Evolutionary conservation across 306 rosid genomes (phyloP).

Genomic region (Malus sieversii): DNA sequence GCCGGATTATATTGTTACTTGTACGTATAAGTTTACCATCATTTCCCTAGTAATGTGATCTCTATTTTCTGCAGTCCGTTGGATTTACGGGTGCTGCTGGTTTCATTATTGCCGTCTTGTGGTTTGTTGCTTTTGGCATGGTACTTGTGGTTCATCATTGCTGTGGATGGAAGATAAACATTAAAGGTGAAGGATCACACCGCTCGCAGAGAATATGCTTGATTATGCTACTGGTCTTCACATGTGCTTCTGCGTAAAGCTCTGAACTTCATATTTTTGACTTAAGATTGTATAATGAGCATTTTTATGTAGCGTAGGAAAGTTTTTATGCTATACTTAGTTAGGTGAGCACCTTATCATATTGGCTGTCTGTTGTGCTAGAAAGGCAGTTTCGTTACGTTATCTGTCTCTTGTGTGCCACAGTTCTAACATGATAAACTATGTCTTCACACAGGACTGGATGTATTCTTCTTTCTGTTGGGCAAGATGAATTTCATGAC

Average conservation of each 20-base stretch:
- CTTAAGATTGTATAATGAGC: background rate
- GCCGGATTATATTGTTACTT: background rate
- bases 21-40: background rate
- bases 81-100: conserved; percentile 89
- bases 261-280: conserved; percentile 17
- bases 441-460: conserved; percentile 60
- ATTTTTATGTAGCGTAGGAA: background rate
- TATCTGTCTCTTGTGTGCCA: background rate
- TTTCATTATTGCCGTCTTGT: conserved; percentile 67
- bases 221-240: conserved; percentile 57
- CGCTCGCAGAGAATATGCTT: conserved; percentile 69
- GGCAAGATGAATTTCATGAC: conserved; percentile 68
- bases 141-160: conserved; percentile 60
- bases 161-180: conserved; percentile 85
- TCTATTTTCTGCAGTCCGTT: conserved; percentile 61
- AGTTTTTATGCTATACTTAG: background rate
- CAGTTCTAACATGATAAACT: background rate
- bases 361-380: background rate
- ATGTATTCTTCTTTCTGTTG: conserved; percentile 76
- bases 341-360: background rate
- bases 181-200: conserved; percentile 55
- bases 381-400: background rate
- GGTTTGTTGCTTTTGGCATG: conserved; percentile 82
- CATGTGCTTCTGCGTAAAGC: conserved; percentile 72
- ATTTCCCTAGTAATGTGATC: background rate